Base-by-base conservation (phyloP, 164 flowering plant genomes). In the Akebia trifoliata region DNA sequence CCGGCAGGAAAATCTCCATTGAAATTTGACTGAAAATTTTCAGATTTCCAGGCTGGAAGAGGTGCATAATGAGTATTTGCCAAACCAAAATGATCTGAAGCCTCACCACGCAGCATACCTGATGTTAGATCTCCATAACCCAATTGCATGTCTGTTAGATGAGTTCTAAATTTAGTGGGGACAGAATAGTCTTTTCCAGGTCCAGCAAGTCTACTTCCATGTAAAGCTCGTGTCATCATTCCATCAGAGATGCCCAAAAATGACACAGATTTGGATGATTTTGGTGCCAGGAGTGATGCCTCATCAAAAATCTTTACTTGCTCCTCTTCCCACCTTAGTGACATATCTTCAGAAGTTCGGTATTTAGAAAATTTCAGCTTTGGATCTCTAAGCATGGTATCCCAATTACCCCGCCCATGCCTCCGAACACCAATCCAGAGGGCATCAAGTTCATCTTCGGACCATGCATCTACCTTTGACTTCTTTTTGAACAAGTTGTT, bases 361-460 rank as follows among this genome's bases (percentile, higher is more conserved):
- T 73, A 72, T 59, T 77, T 80, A 0, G 91, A 86, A 59, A 94
- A 94, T 51, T 72, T 90, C 56, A 94, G 66, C 68, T 81, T 83
- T 20, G 94, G 85, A 55, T 94, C 94, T 65, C 75, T 81, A 11
- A 90, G 84, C 87, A 94, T 83, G 34, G 74, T 60, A 42, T 81
- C 83, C 97, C 99, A 94, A 59, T 86, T 90, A 28, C 96, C 96
- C 39, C 72, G 67, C 34, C 99, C 99, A 72, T 94, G 86, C 64
- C 99, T 75, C 32, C 99, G 95, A 60, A 94, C 92, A 60, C 99
- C 99, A 72, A 94, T 79, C 99, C 99, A 94, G 11, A 94, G 84
- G 54, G 71, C 76, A 76, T 94, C 99, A 42, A 94, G 95, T 69
- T 94, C 99, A 68, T 94, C 92, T 61, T 94, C 99, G 30, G 97